Evolutionary conservation across 1,284 basidiomycete genomes (phyloP).

Genomic region (Ganoderma multipileum): DNA sequence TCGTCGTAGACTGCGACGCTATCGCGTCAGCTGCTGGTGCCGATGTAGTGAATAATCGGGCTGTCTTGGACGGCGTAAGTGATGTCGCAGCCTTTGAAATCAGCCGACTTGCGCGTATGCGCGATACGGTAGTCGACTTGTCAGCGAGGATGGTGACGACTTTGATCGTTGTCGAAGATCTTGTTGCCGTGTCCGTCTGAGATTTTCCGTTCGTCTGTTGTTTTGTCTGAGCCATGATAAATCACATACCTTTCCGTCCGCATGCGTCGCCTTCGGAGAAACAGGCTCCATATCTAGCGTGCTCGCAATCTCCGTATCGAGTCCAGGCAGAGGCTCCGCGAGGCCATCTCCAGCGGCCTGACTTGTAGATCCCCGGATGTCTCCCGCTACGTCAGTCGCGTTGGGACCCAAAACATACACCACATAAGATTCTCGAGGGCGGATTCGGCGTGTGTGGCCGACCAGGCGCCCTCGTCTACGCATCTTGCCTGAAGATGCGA

Average conservation of each 20-base stretch:
- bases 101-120: background rate
- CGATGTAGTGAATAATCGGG: background rate
- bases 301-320: background rate
- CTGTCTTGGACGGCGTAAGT: background rate
- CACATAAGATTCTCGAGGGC: background rate
- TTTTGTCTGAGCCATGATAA: too few species aligned
- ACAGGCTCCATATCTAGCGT: background rate
- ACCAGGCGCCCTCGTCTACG: background rate
- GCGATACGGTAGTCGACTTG: background rate
- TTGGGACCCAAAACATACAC: background rate
- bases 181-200: background rate
- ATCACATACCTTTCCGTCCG: background rate
- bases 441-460: background rate
- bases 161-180: background rate
- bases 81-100: background rate
- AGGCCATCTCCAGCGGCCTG: background rate
- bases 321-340: background rate
- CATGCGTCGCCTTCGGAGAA: background rate
- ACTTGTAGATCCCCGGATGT: background rate
- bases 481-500: conserved; percentile 20
- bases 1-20: background rate
- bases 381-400: background rate
- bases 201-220: background rate
- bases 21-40: background rate
- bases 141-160: too few species aligned